These are phyloP conservation scores for Suillus discolor DNA, from an alignment of 768 basidiomycete species.

Conservation along the genomic window DNA sequence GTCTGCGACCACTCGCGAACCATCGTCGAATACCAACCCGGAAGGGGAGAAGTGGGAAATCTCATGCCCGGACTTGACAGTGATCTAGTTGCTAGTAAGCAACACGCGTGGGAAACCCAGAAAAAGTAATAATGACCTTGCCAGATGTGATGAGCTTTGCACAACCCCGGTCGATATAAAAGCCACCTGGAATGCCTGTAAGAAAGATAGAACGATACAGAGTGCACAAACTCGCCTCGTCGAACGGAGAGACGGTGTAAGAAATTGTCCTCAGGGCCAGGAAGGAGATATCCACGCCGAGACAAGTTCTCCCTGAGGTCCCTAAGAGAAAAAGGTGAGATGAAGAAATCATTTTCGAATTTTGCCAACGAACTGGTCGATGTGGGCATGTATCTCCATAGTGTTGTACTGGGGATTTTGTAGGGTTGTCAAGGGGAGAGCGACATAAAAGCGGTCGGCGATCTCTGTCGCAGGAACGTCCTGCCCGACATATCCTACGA, in stretches of 20 bases:
- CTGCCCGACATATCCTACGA: conserved; percentile 12
- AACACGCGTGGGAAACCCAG: not conserved
- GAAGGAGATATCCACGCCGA: conserved; percentile 7
- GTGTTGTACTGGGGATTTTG: conserved; percentile 4
- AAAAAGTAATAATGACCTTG: not conserved
- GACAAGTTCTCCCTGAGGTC: conserved; percentile 6
- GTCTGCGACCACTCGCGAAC: conserved; percentile 5
- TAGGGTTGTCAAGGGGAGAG: conserved; percentile 10
- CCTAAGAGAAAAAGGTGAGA: not conserved
- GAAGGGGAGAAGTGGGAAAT: conserved; percentile 7
- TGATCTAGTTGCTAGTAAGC: conserved; percentile 2
- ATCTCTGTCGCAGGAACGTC: conserved; percentile 13
- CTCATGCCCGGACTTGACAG: conserved; percentile 9
- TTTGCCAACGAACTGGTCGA: conserved; percentile 10
- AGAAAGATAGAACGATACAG: not conserved
- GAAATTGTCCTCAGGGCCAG: conserved; percentile 3
- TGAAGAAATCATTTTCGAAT: not conserved
- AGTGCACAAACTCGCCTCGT: conserved; percentile 1
- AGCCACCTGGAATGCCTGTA: conserved; percentile 3
- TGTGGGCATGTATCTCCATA: not conserved
- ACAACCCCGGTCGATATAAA: conserved; percentile 11
- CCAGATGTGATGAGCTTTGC: conserved; percentile 10
- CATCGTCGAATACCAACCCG: conserved; percentile 8
- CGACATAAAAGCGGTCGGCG: conserved; percentile 15
- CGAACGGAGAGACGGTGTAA: conserved; percentile 12